A percentile compares a stretch with the other conserved stretches of the same genome.
Conservation (phyloP, 2,329 filamentous ascomycete genomes). For the Alternaria conjuncta region DNA sequence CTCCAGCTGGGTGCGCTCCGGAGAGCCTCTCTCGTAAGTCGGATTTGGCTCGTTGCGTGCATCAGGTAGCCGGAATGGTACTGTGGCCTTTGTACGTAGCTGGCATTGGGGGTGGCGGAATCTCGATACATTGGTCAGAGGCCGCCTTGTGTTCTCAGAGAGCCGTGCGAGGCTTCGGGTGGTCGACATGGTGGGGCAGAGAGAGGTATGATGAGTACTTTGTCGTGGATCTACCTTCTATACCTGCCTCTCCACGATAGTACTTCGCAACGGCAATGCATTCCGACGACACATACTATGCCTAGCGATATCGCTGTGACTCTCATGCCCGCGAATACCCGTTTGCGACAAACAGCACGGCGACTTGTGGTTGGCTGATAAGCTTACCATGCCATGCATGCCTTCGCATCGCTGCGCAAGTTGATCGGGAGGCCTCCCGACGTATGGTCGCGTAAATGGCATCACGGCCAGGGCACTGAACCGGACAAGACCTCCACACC, state of each 20-base stretch:
- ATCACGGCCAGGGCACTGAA: background rate
- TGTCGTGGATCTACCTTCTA: conserved; percentile 1
- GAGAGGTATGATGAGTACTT: background rate
- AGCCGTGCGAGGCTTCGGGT: conserved; percentile 19
- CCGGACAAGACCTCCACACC: background rate
- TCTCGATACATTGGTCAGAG: conserved; percentile 15
- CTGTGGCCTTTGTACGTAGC: conserved; percentile 34
- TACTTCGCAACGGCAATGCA: background rate
- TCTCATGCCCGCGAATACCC: conserved; percentile 12
- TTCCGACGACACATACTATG: background rate
- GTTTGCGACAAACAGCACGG: background rate
- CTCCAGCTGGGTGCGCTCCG: conserved; percentile 34
- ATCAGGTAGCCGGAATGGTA: conserved; percentile 37
- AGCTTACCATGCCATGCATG: background rate
- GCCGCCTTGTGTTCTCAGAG: conserved; percentile 14
- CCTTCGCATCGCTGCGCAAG: background rate
- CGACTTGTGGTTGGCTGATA: background rate
- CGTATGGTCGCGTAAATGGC: background rate
- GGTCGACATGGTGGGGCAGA: conserved; percentile 19
- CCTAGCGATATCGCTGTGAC: background rate
- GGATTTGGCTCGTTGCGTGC: conserved; percentile 41
- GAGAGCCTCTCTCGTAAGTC: conserved; percentile 36
- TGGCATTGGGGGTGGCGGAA: conserved; percentile 18
- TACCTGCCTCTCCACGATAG: background rate
- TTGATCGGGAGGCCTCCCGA: background rate